Evolutionary conservation across 305 asterid species (phyloP).

Genomic region (Stenogyne calaminthoides): DNA sequence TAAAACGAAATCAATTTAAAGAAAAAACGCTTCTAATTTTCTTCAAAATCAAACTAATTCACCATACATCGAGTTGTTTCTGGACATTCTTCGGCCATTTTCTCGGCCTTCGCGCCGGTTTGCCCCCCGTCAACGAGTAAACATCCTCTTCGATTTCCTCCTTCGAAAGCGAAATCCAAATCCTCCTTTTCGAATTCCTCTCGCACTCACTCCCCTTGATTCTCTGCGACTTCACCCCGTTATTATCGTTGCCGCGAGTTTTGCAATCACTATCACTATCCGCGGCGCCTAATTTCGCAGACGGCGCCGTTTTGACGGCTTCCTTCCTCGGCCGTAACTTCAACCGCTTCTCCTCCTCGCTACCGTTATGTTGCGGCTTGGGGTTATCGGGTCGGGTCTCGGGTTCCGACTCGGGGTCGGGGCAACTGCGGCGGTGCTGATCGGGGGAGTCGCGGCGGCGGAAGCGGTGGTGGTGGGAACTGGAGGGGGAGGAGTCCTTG

Average conservation of each 20-base stretch:
- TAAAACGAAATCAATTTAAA: constrained; percentile 8
- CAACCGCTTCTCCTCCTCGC: constrained; percentile 60
- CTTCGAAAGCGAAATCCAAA: constrained; percentile 77
- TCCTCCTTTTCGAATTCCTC: constrained; percentile 55
- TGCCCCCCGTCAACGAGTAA: constrained; percentile 78
- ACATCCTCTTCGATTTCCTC: constrained; percentile 94
- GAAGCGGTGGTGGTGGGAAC: constrained; percentile 47
- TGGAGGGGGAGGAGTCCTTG: constrained; percentile 45
- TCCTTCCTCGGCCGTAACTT: constrained; percentile 71
- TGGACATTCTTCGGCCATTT: constrained; percentile 71
- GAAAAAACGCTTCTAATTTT: neutral
- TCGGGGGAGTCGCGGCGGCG: constrained; percentile 63
- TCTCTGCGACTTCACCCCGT: constrained; percentile 47
- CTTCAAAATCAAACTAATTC: constrained; percentile 1
- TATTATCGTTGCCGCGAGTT: constrained; percentile 13
- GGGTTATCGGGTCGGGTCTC: constrained; percentile 23
- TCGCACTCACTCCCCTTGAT: constrained; percentile 48
- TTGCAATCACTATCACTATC: constrained; percentile 28
- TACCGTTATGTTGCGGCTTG: constrained; percentile 24
- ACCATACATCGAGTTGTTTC: constrained; percentile 68
- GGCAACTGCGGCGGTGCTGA: constrained; percentile 31
- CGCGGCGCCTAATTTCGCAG: constrained; percentile 15
- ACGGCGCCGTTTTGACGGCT: constrained; percentile 26
- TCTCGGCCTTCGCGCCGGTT: constrained; percentile 79
- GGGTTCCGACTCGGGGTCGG: constrained; percentile 34